Base-by-base conservation (phyloP, 768 basidiomycete genomes). In the Epithele typhae region DNA sequence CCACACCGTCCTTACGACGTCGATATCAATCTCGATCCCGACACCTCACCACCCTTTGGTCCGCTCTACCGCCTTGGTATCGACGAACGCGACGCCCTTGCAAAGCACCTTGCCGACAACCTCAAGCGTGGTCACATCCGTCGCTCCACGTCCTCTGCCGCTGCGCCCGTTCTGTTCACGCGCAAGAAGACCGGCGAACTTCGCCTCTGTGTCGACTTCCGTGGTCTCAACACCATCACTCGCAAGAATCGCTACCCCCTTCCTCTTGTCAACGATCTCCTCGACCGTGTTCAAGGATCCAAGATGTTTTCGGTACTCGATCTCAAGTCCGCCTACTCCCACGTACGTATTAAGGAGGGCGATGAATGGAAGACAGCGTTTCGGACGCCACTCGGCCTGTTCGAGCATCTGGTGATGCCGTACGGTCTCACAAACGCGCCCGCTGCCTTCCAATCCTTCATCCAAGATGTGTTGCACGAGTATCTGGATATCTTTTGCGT, bases 341-440 rank as follows among this genome's bases (percentile, higher is more conserved):
- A 71, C 10, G 53, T 77, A 14, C 54, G 68, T 2, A 67, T 74
- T 21, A 47, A 48, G n/a, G 52, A 59, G 8, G 66, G 67, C 0
- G 58, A 69, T 46, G 64, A 68, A 41, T 66, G 64, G 62, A 71
- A 71, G 45, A 71, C 68, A 1, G 67, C 68, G 0, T 74, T 75
- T 58, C 44, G 54, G 5, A 66, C 62, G 4, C 59, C 58, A 40
- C 66, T 64, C 47, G 66, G 71, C n/a, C 58, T 54, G 15, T 72
- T 58, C 49, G 64, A 70, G 48, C 61, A 49, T 27, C 34, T 48
- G 0, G 65, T 70, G 23, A 68, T 70, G 64, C 64, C 64, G 2
- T 60, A 64, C 24, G 66, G 62, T 9, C 55, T 65, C 14, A 48
- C 49, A 19, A 60, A 60, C 24, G 37, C 49, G 12, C 53, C 56